A percentile compares a stretch with the other conserved stretches of the same genome.
phyloP scores from a whole-genome alignment of 805 yeast species.

The Kodamaea sagamina region DNA sequence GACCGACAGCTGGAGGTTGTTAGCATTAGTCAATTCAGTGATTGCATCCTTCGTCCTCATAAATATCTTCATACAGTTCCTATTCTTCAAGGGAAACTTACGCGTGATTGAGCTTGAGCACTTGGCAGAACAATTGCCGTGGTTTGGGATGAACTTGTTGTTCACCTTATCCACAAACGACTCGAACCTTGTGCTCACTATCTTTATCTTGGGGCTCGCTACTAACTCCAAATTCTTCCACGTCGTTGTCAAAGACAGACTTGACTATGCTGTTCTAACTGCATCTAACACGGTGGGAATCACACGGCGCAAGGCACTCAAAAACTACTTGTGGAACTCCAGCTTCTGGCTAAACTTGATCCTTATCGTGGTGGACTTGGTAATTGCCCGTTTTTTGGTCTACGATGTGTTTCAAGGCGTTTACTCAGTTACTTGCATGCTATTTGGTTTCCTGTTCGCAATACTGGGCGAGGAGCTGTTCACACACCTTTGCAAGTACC shows the following conservation, averaged over 20 bases:
- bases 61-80: conserved; percentile 3
- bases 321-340: conserved; percentile 35
- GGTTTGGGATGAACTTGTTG: conserved; percentile 50
- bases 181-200: conserved; percentile 56
- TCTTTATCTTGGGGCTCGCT: conserved; percentile 36
- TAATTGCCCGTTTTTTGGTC: conserved; percentile 55
- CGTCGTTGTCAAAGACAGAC: conserved; percentile 63
- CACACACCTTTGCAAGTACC: conserved; percentile 46
- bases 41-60: conserved; percentile 15
- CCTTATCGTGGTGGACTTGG: conserved; percentile 52
- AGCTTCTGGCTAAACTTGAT: conserved; percentile 46
- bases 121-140: conserved; percentile 38
- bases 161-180: conserved; percentile 64
- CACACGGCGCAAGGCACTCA: conserved; percentile 25
- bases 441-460: conserved; percentile 78
- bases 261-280: conserved; percentile 35
- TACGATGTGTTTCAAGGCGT: conserved; percentile 53
- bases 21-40: conserved; percentile 30
- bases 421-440: conserved; percentile 56
- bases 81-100: conserved; percentile 63
- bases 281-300: conserved; percentile 8
- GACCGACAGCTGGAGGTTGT: conserved; percentile 33
- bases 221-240: conserved; percentile 64
- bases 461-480: conserved; percentile 58
- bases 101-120: conserved; percentile 77